Base-by-base conservation (phyloP, 202 grass and related monocot genomes). In the Miscanthus sacchariflorus region DNA sequence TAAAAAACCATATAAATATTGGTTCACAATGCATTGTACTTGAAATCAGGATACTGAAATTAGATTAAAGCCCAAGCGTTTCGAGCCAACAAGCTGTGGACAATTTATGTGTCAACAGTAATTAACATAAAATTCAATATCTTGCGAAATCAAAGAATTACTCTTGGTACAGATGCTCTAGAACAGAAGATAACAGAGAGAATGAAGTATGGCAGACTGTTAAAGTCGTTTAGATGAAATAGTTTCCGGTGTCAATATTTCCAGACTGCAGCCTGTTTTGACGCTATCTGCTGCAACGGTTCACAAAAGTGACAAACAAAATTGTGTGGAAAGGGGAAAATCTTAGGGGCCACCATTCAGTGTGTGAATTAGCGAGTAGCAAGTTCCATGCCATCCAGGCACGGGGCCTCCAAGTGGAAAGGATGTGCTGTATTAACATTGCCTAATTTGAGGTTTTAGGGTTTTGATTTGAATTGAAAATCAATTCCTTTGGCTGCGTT, bases 401-500 rank as follows among this genome's bases (percentile, higher is more conserved):
- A 49, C 21, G 1, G 8, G 7, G 21, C 56, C 56, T 54, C 67
- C 30, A 71, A 66, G 67, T 28, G 42, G 45, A 82, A 81, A 85
- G 33, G 18, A 71, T 70, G 38, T 65, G 69, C 4, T 68, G 79
- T 79, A 74, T 5, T 68, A 77, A 74, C 67, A 68, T 1, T 40
- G 83, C 44, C 70, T 83, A 83, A 59, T 79, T 46, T 79, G 5
- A 58, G 5, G n/a, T 68, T 64, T 87, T 80, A 42, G 56, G 61
- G 63, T 85, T 45, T 72, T 81, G 46, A 30, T 88, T 88, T 42
- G 19, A 83, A 73, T 27, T 76, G 38, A 70, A 69, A 85, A 77
- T 90, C 71, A 94, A 23, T 76, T 92, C 78, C 88, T 91, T 74
- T 86, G 87, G 78, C 59, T 38, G 28, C 85, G 78, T 75, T 99